Evolutionary conservation across 306 rosid species (phyloP).

Genomic region (cucumber (Cucumis sativus)): DNA sequence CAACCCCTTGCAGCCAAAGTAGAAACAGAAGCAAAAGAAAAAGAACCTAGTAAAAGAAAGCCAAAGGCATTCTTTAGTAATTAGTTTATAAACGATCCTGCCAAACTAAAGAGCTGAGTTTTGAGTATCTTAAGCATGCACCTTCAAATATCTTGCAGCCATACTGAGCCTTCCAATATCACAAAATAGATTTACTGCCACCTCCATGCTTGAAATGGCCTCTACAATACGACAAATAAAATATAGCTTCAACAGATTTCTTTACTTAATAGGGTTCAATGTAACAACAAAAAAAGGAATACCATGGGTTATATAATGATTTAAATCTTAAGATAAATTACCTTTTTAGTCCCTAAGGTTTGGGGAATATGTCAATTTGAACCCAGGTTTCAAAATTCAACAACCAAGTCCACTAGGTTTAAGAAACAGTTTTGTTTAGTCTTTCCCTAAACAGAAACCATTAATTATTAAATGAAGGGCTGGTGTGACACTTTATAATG

Average conservation of each 20-base stretch:
- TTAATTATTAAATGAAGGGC: no score
- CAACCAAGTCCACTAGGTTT: no score
- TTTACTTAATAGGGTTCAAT: neutral
- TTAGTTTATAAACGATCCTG: neutral
- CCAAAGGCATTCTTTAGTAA: neutral
- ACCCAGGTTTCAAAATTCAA: no score
- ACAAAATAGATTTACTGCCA: conserved; percentile 68
- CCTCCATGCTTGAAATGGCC: conserved; percentile 66
- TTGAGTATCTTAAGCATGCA: conserved; percentile 8
- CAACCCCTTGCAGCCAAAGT: neutral
- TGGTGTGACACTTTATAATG: no score
- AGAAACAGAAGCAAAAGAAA: neutral
- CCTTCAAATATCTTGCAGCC: conserved; percentile 97
- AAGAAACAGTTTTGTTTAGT: no score
- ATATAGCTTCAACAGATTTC: neutral
- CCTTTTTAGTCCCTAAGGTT: no score
- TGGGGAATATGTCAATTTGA: no score
- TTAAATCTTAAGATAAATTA: no score
- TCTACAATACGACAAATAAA: conserved; percentile 24
- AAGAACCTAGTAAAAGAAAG: neutral
- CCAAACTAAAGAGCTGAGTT: neutral
- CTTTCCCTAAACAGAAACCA: no score
- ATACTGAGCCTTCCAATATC: conserved; percentile 94
- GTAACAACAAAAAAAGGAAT: neutral
- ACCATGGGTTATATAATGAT: neutral